Base-by-base conservation (phyloP, 129 eudicot genomes). In the Flaveria bidentis region DNA sequence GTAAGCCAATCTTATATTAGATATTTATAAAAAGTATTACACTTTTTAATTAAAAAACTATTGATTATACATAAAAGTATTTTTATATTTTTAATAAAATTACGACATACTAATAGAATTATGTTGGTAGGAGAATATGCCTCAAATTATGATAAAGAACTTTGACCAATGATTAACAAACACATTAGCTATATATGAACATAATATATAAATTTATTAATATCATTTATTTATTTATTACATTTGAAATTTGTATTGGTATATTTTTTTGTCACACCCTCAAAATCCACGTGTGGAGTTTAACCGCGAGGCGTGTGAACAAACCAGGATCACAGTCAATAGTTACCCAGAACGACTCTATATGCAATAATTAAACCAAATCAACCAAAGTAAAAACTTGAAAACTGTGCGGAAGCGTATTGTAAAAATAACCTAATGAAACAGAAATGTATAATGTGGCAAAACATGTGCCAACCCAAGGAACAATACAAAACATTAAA, bases 111-210 rank as follows among this genome's bases (percentile, higher is more conserved):
- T 57, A 57, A 22, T 20, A 20, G 5, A 57, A 20, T 57, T 57
- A 20, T 49, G 64, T 57, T 57, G 64, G 64, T 57, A 57, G 33
- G 7, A 57, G 64, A 57, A 57, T 57, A 57, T 22, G 64, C 64
- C 63, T 20, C 30, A 20, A 57, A 57, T 57, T 20, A 57, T 57
- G 15, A 57, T 20, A 57, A 57, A 57, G 64, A 20, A 57, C 30
- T 57, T 57, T 18, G 64, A 57, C 64, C 64, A 57, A 57, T 57
- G 64, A 57, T 57, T 20, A 57, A 57, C 64, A 22, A 57, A 20
- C 14, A 20, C 64, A 22, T 57, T 53, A 22, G 64, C 22, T 57
- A 20, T 56, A 22, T 20, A 56, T 18, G 11, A 56, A 56, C 13
- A 20, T 7, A 56, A 17, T 18, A 6, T 53, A 53, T 57, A 57